A percentile compares a stretch with the other conserved stretches of the same genome.
Conservation (phyloP, 176 grass and related monocot genomes). For the Puccinellia tenuiflora region DNA sequence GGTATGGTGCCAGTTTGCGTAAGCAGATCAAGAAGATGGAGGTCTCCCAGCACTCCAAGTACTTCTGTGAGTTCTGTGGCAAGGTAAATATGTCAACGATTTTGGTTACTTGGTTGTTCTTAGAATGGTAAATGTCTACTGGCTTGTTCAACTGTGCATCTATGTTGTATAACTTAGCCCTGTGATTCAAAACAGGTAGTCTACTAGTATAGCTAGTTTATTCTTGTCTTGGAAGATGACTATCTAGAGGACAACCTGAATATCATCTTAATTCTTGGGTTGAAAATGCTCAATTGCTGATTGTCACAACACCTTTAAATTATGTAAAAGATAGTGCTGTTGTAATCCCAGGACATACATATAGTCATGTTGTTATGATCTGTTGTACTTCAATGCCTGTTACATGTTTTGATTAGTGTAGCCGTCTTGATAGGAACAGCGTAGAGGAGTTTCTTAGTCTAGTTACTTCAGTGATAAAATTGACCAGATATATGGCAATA, state of each 20-base stretch:
- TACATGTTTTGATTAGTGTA: background rate
- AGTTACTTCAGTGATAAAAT: no score
- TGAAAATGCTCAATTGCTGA: background rate
- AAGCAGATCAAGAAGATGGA: conserved; percentile 96
- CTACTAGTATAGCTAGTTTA: background rate
- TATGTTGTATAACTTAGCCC: background rate
- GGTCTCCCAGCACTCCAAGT: conserved; percentile 83
- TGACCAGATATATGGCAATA: background rate
- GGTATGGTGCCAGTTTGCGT: conserved; percentile 82
- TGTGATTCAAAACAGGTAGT: background rate
- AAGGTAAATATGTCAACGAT: conserved; percentile 41
- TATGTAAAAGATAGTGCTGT: background rate
- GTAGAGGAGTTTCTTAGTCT: no score
- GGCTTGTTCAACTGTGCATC: background rate
- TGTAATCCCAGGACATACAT: background rate
- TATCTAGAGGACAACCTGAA: background rate
- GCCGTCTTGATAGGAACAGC: no score
- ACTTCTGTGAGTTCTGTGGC: conserved; percentile 79
- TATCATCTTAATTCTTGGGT: background rate
- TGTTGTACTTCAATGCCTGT: background rate
- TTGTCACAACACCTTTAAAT: background rate
- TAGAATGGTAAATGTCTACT: background rate
- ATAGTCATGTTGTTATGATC: background rate
- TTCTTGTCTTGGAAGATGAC: background rate
- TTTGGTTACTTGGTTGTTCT: background rate